Evolutionary conservation across 768 basidiomycete species (phyloP), one percentile per base, ranked within the genome.

Genomic region (Mycena alexandri): DNA sequence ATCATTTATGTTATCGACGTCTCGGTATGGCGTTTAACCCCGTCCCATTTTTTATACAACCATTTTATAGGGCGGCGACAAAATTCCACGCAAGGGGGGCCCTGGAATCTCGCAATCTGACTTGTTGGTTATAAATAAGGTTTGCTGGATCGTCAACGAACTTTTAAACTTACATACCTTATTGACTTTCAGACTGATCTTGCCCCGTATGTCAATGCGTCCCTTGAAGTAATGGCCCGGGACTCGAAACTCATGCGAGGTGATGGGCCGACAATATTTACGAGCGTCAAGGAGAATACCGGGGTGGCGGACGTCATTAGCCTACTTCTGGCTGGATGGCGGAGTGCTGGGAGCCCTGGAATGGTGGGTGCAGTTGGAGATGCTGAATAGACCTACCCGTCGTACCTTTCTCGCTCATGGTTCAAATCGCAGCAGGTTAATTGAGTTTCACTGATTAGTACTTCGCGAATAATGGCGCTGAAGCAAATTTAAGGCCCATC

Each of bases 101-200:
- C 98, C 97, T 2, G 98, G 97, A 12, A 98, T 99, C 71, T 96
- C 95, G 1, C 93, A 96, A 75, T 97, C 95, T 1, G 98, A 99
- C 80, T 82, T 99, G 13, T 82, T 99, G 60, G 89, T 99, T 25
- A 89, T 99, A 72, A 99, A 99, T 84, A 99, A 99, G 86, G 96
- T 91, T 41, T 57, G 76, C 61, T 46, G 34, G 24, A 46, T 48
- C 6, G 12, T 25, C 36, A 21, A 29, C 21, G 22, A 50, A 19
- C 14, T 36, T 36, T 14, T 10, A 38, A 38, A 29, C 52, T 61
- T 2, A n/a, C n/a, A n/a, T 48, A 54, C 57, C 68, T 33, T 59
- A 48, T 29, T 38, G 10, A 8, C 58, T 34, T 22, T 13, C 75
- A 99, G 97, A 96, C 89, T 65, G 97, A 99, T 79, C 87, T 99